Evolutionary conservation across 208 protist species (phyloP), one percentile per base, ranked within the genome.

Genomic region (Leishmania gerbilli): DNA sequence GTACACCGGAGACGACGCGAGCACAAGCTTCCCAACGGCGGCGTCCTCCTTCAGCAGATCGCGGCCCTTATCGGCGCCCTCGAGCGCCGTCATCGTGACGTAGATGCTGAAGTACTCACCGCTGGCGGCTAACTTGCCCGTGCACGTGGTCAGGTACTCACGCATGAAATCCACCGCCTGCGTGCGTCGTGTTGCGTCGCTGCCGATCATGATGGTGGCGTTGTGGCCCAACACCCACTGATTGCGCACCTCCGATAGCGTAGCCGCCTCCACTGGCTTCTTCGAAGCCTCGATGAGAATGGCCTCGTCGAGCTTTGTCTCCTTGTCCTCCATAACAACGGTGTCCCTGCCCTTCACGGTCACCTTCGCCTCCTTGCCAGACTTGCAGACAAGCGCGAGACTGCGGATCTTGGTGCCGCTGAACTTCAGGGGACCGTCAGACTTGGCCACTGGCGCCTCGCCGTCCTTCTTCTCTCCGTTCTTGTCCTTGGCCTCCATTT

Each of bases 1-100:
- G 82, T 92, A 96, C 27, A 96, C 83, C 37, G 92, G 92, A 34
- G 90, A 94, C 6, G 89, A 93, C 9, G 85, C 79, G 51, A 93
- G 82, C 69, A 84, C 79, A 34, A 94, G 74, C 76, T 85, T 84
- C 74, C 74, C 86, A 81, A 92, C 90, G 45, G 74, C 72, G 47
- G 87, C 82, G 47, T 71, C 88, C 65, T 84, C 79, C 83, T 96
- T 94, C 31, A 93, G 82, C 60, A 96, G 81, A 58, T 96, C 92
- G 80, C 85, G 88, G 49, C 76, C 87, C 74, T 89, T 77, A 40
- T 88, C 82, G 58, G 85, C 79, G 13, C 84, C 88, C 79, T 94
- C 87, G 40, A 96, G 78, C 34, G 89, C 82, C 27, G 80, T 91
- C 85, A 94, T 87, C 2, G 80, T 91, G 27, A 89, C 72, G 77